Base-by-base conservation (phyloP, 257 asterid genomes). In the Salvia hispanica region DNA sequence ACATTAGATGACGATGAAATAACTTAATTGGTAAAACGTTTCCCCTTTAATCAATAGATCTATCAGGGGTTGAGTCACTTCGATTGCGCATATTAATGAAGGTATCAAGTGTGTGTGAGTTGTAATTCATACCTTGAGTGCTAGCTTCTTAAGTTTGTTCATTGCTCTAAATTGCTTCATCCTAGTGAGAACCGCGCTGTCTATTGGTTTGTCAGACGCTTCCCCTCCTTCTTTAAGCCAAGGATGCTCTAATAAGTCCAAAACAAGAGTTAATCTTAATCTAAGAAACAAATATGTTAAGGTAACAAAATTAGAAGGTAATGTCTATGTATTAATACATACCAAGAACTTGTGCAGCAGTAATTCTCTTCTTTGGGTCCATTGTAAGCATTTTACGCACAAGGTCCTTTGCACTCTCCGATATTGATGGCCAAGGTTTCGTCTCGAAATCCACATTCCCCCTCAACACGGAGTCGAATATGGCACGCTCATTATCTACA, bases 111-210 rank as follows among this genome's bases (percentile, higher is more conserved):
- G 31, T 25, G 2, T 25, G 31, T 25, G 31, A 25, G 31, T 25
- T 25, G 31, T 25, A 25, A 25, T 25, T 25, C 31, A 34, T 62
- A 88, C 97, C 97, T 88, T 91, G 43, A 91, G 80, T 14, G 97
- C 97, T 9, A 90, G 88, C 74, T 90, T 88, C 64, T 90, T 90
- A 48, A 90, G 97, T 76, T 84, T 90, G 88, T 88, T 90, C 97
- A 90, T 90, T 13, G 97, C 97, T 79, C 95, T 76, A 87, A 90
- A 90, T 62, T 90, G 97, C 88, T 88, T 90, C 96, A 90, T 88
- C 77, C 97, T 84, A 2, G 96, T 77, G 15, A 90, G 89, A 42
- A 91, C 97, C 34, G 96, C 97, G 47, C 86, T 87, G 71, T 88
- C 96, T 55, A 91, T 77, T 51, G 96, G 97, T 64, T 82, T 85